Conservation (phyloP, 164 flowering plant species). For the Saururus chinensis region DNA sequence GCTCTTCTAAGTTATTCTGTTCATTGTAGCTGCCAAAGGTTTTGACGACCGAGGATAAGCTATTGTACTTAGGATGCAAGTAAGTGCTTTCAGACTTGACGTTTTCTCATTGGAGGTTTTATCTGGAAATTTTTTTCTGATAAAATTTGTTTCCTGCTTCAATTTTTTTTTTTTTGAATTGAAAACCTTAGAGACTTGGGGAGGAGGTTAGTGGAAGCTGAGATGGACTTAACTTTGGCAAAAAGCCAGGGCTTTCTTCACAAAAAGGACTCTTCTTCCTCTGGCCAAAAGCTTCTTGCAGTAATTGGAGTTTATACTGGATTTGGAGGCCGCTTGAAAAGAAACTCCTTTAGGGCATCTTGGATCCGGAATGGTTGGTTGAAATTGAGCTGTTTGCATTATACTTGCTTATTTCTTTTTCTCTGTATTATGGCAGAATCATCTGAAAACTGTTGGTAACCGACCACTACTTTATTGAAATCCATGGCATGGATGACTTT, state of each 20-base stretch:
- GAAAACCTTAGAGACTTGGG: slow-evolving; percentile 57
- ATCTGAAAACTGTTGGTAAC: no score
- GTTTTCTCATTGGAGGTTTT: neutral
- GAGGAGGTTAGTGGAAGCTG: slow-evolving; percentile 77
- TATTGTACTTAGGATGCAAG: slow-evolving; percentile 85
- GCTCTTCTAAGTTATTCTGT: slow-evolving; percentile 1
- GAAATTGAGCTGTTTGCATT: neutral
- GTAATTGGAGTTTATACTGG: slow-evolving; percentile 96
- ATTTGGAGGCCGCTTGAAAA: slow-evolving; percentile 78
- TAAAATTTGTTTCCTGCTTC: neutral
- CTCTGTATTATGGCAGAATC: no score
- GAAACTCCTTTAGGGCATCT: slow-evolving; percentile 73
- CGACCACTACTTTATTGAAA: no score
- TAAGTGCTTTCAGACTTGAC: slow-evolving; percentile 15
- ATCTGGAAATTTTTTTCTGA: neutral
- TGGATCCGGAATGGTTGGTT: slow-evolving; percentile 88
- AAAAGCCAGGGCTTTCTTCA: slow-evolving; percentile 84
- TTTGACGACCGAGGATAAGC: slow-evolving; percentile 82
- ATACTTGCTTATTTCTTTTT: no score
- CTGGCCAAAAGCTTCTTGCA: slow-evolving; percentile 60
- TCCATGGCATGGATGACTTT: no score
- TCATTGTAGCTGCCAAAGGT: slow-evolving; percentile 60
- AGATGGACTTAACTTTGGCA: slow-evolving; percentile 90
- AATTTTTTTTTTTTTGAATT: neutral
- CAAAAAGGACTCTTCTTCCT: slow-evolving; percentile 33